phyloP scores from a whole-genome alignment of 78 protist genomes.

The Tieghemostelium lacteum region DNA sequence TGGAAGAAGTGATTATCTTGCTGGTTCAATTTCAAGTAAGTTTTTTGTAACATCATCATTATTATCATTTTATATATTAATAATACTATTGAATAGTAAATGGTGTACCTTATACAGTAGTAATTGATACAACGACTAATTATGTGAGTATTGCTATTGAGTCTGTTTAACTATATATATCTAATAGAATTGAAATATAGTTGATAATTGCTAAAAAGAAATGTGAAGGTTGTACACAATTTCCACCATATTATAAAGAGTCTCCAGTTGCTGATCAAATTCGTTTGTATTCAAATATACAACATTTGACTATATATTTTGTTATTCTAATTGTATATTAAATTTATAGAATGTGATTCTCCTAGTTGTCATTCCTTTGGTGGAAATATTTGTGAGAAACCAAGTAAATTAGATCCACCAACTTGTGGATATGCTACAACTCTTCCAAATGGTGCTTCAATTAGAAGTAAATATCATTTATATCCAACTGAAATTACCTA shows the following conservation, averaged over 20 bases:
- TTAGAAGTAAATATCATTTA: conserved; percentile 15
- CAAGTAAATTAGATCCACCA: conserved; percentile 45
- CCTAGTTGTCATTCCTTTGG: conserved; percentile 26
- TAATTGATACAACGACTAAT: conserved; percentile 32
- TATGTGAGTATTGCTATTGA: conserved; percentile 7
- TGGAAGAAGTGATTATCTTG: conserved; percentile 27
- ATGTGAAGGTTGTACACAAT: conserved; percentile 73
- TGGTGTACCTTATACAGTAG: conserved; percentile 22
- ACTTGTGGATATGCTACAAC: conserved; percentile 37
- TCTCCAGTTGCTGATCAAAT: conserved; percentile 22
- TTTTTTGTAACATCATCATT: background rate
- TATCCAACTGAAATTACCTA: background rate
- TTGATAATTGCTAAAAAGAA: conserved; percentile 51
- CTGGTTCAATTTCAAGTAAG: conserved; percentile 2
- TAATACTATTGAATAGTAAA: background rate
- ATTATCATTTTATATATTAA: background rate
- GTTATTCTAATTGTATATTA: background rate
- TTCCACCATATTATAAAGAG: conserved; percentile 46
- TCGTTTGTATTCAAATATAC: background rate
- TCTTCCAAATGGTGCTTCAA: conserved; percentile 35
- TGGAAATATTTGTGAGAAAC: conserved; percentile 62
- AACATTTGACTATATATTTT: background rate
- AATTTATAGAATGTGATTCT: conserved; percentile 40
- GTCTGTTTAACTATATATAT: background rate
- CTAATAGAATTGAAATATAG: background rate